A percentile compares a stretch with the other conserved stretches of the same genome.
Conservation (phyloP, 495 filamentous ascomycete genomes). For the Neurospora sp. region DNA sequence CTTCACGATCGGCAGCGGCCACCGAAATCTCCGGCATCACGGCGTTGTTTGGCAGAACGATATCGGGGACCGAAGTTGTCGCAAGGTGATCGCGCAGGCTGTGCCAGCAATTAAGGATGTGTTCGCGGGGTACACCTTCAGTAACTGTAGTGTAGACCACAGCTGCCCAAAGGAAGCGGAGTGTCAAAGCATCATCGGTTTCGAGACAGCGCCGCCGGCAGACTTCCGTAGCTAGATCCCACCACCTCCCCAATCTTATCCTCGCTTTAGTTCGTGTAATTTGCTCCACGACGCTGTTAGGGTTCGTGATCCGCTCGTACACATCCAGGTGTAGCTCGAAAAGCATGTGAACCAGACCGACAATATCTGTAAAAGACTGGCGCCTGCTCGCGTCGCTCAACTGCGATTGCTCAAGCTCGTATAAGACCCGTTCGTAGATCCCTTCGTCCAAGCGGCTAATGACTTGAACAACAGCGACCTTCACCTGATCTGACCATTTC, state of each 20-base stretch:
- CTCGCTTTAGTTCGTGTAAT: conserved; percentile 50
- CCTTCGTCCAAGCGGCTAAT: conserved; percentile 59
- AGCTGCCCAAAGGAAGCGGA: conserved; percentile 75
- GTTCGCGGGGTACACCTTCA: conserved; percentile 60
- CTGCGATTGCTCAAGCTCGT: conserved; percentile 30
- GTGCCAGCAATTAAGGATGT: conserved; percentile 70
- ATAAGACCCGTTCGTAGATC: conserved; percentile 45
- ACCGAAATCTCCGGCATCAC: conserved; percentile 84
- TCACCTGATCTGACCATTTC: conserved; percentile 65
- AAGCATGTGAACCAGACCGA: conserved; percentile 61
- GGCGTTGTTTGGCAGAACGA: conserved; percentile 73
- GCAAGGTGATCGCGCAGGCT: conserved; percentile 42
- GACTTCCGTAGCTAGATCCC: conserved; percentile 54
- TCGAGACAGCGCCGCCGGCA: conserved; percentile 32
- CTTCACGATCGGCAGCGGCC: conserved; percentile 73
- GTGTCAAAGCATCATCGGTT: conserved; percentile 37
- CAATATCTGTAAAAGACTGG: conserved; percentile 18
- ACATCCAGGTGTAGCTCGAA: conserved; percentile 88
- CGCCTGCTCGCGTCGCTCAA: conserved; percentile 13
- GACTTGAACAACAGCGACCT: conserved; percentile 57
- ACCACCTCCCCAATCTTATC: conserved; percentile 68
- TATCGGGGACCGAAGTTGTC: conserved; percentile 27
- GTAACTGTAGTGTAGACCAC: conserved; percentile 62
- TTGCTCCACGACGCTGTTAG: conserved; percentile 56
- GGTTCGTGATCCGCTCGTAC: conserved; percentile 65